These are phyloP conservation scores for Cercospora sojina DNA, from an alignment of 2,329 filamentous ascomycete species.

Conservation along the genomic window DNA sequence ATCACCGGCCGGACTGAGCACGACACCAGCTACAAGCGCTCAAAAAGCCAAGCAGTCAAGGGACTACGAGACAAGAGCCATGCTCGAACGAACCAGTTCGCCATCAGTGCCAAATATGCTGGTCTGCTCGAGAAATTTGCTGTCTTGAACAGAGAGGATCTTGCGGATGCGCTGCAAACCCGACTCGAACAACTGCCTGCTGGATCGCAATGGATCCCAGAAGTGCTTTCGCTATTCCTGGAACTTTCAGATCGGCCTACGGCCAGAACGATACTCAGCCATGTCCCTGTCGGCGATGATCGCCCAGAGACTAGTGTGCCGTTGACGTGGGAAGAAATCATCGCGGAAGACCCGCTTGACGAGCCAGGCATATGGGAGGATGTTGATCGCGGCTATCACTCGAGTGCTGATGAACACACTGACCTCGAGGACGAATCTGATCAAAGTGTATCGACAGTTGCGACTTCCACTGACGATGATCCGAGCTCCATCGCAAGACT, in stretches of 20 bases:
- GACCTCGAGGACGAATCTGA: slow-evolving; percentile 37
- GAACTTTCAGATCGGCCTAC: slow-evolving; percentile 79
- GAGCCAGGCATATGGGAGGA: slow-evolving; percentile 69
- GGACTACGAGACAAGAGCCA: slow-evolving; percentile 44
- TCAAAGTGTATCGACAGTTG: slow-evolving; percentile 34
- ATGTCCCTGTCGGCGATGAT: slow-evolving; percentile 50
- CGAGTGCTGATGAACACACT: slow-evolving; percentile 59
- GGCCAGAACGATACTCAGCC: slow-evolving; percentile 64
- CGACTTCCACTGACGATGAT: slow-evolving; percentile 43
- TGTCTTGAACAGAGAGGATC: slow-evolving; percentile 72
- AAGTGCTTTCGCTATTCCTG: slow-evolving; percentile 74
- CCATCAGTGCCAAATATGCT: slow-evolving; percentile 42
- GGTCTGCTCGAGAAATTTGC: slow-evolving; percentile 81
- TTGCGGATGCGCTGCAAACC: slow-evolving; percentile 67
- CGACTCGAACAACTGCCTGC: slow-evolving; percentile 61
- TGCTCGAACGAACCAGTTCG: slow-evolving; percentile 51
- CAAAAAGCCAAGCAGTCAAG: slow-evolving; percentile 42
- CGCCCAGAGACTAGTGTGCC: slow-evolving; percentile 24
- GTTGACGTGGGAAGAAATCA: slow-evolving; percentile 77
- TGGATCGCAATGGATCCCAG: slow-evolving; percentile 68
- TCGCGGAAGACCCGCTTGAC: slow-evolving; percentile 71
- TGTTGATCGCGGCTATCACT: slow-evolving; percentile 64
- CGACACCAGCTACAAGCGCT: slow-evolving; percentile 36
- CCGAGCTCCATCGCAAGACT: slow-evolving; percentile 37
- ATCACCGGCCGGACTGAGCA: slow-evolving; percentile 53